phyloP scores from a whole-genome alignment of 768 basidiomycete genomes.

The Mycena filopes region DNA sequence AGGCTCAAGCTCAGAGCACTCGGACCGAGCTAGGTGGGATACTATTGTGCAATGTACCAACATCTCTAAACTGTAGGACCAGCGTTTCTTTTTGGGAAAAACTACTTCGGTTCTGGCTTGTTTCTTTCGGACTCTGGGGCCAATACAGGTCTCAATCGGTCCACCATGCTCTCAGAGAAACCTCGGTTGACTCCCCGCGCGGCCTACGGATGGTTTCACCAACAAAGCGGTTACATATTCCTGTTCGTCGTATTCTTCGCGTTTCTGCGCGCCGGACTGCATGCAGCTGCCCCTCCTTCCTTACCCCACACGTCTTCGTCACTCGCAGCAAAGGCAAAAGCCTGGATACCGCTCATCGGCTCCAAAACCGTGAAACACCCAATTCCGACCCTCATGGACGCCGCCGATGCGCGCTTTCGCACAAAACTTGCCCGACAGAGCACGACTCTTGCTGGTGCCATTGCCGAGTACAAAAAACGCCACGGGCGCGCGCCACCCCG shows the following conservation, averaged over 20 bases:
- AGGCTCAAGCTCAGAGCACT: too few relatives aligned
- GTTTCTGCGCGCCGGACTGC: conserved; percentile 24
- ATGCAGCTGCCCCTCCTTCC: conserved; percentile 18
- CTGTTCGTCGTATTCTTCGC: conserved; percentile 19
- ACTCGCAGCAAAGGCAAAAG: background rate
- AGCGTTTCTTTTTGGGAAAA: too few relatives aligned
- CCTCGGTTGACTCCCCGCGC: background rate
- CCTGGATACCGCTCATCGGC: conserved; percentile 7
- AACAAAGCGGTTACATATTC: conserved; percentile 21
- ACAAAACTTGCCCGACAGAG: conserved; percentile 79
- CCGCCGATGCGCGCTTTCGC: conserved; percentile 81
- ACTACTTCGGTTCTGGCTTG: too few relatives aligned
- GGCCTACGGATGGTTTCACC: conserved; percentile 20
- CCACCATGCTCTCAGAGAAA: too few relatives aligned
- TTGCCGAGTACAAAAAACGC: conserved; percentile 81
- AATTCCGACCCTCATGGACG: conserved; percentile 84
- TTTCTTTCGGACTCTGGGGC: too few relatives aligned
- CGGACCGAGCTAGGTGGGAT: too few relatives aligned
- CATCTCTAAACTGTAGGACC: too few relatives aligned
- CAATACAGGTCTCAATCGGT: too few relatives aligned
- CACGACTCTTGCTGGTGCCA: conserved; percentile 80
- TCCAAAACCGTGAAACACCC: conserved; percentile 63
- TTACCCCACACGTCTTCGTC: background rate
- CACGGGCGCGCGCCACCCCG: conserved; percentile 84
- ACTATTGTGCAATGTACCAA: too few relatives aligned